These are phyloP conservation scores for Stenogyne calaminthoides DNA, from an alignment of 305 asterid genomes.

Conservation along the genomic window DNA sequence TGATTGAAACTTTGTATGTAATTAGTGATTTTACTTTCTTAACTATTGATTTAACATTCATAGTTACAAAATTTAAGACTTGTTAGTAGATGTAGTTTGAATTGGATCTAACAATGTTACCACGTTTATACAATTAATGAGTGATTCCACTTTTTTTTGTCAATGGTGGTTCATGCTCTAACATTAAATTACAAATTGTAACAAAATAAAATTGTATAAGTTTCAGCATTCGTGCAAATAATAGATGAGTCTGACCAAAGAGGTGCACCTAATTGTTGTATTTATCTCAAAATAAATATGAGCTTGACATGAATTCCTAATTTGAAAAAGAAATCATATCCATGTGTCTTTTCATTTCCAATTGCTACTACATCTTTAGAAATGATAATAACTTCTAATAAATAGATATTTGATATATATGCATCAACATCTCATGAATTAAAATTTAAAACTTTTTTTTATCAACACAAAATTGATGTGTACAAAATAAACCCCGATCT, in stretches of 20 bases:
- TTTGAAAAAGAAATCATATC: background rate
- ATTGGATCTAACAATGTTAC: background rate
- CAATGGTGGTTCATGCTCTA: background rate
- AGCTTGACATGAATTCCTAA: background rate
- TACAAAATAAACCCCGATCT: no score
- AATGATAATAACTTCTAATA: background rate
- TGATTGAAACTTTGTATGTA: background rate
- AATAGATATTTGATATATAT: background rate
- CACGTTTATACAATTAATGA: background rate
- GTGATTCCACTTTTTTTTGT: background rate
- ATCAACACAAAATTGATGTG: no score
- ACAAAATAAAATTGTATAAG: background rate
- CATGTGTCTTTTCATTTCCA: background rate
- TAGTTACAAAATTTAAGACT: background rate
- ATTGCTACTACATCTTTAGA: background rate
- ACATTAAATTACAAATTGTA: background rate
- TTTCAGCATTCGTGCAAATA: background rate
- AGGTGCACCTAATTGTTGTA: background rate
- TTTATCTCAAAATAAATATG: background rate
- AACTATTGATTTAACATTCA: background rate
- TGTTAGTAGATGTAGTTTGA: background rate
- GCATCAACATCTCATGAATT: background rate
- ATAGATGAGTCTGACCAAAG: background rate
- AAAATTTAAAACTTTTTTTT: no score
- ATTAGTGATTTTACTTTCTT: background rate